These are phyloP conservation scores for Flaveria brownii DNA, from an alignment of 129 eudicot species.

Conservation along the genomic window DNA sequence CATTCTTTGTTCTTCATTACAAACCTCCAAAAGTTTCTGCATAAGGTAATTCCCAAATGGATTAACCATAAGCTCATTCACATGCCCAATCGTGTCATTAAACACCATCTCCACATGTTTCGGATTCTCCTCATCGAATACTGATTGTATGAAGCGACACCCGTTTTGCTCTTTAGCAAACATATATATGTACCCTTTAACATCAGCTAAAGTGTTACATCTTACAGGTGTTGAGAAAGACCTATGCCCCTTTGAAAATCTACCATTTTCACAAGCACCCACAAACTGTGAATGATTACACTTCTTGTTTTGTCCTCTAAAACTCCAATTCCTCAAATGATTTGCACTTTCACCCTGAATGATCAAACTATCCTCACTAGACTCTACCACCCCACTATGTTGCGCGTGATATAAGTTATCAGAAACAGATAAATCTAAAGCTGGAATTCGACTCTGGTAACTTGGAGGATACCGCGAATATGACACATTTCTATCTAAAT, in stretches of 20 bases:
- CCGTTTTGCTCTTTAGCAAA: slow-evolving; percentile 77
- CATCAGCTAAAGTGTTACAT: slow-evolving; percentile 42
- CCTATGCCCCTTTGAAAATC: slow-evolving; percentile 14
- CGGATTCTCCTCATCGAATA: slow-evolving; percentile 51
- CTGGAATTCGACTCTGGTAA: slow-evolving; percentile 43
- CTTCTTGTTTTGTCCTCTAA: slow-evolving; percentile 34
- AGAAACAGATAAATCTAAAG: slow-evolving; percentile 31
- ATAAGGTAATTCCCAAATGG: slow-evolving; percentile 79
- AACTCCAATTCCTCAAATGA: slow-evolving; percentile 33
- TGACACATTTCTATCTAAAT: slow-evolving; percentile 19
- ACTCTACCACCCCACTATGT: slow-evolving; percentile 37
- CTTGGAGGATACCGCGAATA: slow-evolving; percentile 22
- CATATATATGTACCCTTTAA: slow-evolving; percentile 48
- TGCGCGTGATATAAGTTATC: slow-evolving; percentile 22
- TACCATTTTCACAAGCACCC: slow-evolving; percentile 37
- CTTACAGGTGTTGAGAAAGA: slow-evolving; percentile 28
- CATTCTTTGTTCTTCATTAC: slow-evolving; percentile 64
- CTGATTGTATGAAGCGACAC: slow-evolving; percentile 65
- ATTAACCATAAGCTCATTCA: slow-evolving; percentile 61
- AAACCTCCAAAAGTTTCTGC: slow-evolving; percentile 66
- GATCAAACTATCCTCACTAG: slow-evolving; percentile 37
- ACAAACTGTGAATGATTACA: slow-evolving; percentile 22
- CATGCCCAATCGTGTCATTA: slow-evolving; percentile 49
- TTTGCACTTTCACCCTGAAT: slow-evolving; percentile 39
- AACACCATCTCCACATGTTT: slow-evolving; percentile 61